Evolutionary conservation across 1,284 basidiomycete species (phyloP).

Genomic region (Mycena citricolor): DNA sequence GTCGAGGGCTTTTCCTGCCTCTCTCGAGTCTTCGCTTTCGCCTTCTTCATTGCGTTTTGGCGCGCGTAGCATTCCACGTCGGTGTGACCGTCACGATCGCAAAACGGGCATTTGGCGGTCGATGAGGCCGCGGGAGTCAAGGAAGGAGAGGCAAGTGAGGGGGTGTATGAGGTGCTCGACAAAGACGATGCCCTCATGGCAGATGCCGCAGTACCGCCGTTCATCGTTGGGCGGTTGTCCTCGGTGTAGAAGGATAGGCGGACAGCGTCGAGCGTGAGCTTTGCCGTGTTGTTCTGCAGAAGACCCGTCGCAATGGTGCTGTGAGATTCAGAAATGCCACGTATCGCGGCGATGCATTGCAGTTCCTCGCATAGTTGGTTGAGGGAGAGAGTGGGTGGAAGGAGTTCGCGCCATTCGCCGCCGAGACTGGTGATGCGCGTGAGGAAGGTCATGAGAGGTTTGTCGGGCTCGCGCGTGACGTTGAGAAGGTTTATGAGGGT

Average conservation of each 20-base stretch:
- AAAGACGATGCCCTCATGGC: background rate
- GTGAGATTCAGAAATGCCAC: background rate
- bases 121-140: too few relatives aligned
- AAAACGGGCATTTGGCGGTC: too few relatives aligned
- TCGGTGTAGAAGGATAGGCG: background rate
- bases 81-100: background rate
- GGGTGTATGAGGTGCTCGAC: background rate
- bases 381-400: background rate
- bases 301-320: background rate
- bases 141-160: too few relatives aligned
- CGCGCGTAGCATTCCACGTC: background rate
- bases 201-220: background rate
- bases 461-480: background rate
- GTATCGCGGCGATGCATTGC: slow-evolving; percentile 1
- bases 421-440: background rate
- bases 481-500: background rate
- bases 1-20: background rate
- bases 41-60: background rate
- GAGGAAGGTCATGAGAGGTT: background rate
- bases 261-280: background rate
- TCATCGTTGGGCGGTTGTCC: background rate
- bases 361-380: slow-evolving; percentile 1
- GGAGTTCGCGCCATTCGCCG: background rate
- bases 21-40: background rate
- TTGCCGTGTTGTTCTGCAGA: background rate